phyloP scores from a whole-genome alignment of 2,329 filamentous ascomycete genomes.

The Tolypocladium tropicale region DNA sequence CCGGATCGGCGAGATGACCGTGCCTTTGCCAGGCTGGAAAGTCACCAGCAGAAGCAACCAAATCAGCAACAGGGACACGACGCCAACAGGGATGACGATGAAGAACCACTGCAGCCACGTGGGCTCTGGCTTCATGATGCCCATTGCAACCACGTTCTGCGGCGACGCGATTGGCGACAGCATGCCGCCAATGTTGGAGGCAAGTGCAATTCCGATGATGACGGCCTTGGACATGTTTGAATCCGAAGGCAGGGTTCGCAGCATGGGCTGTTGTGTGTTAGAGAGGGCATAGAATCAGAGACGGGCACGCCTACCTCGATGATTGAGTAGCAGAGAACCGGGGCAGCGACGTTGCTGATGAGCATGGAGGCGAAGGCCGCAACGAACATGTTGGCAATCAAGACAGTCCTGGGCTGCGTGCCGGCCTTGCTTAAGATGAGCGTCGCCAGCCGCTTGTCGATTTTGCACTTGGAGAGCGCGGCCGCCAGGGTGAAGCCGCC shows the following conservation, averaged over 20 bases:
- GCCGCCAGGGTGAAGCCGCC: constrained; percentile 95
- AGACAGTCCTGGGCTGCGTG: constrained; percentile 76
- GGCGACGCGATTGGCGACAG: constrained; percentile 95
- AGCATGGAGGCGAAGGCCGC: constrained; percentile 98
- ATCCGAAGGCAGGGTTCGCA: constrained; percentile 82
- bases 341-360: constrained; percentile 96
- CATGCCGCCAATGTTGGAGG: constrained; percentile 92
- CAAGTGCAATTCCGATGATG: constrained; percentile 87
- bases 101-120: constrained; percentile 98
- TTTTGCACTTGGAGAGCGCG: constrained; percentile 91
- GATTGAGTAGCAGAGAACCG: constrained; percentile 94
- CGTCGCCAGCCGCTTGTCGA: constrained; percentile 93
- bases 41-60: constrained; percentile 79
- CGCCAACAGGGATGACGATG: constrained; percentile 82
- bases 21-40: constrained; percentile 77
- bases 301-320: constrained; percentile 58
- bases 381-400: constrained; percentile 98
- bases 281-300: background rate
- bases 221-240: constrained; percentile 92
- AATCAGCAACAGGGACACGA: constrained; percentile 78
- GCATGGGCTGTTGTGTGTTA: constrained; percentile 57
- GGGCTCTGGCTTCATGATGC: constrained; percentile 87
- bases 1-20: constrained; percentile 83
- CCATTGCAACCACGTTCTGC: constrained; percentile 91
- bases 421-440: constrained; percentile 95